Percentiles rank a stretch among this genome's conserved stretches.
phyloP scores from a whole-genome alignment of 2,329 filamentous ascomycete species.

The Macrophomina pseudophaseolina region DNA sequence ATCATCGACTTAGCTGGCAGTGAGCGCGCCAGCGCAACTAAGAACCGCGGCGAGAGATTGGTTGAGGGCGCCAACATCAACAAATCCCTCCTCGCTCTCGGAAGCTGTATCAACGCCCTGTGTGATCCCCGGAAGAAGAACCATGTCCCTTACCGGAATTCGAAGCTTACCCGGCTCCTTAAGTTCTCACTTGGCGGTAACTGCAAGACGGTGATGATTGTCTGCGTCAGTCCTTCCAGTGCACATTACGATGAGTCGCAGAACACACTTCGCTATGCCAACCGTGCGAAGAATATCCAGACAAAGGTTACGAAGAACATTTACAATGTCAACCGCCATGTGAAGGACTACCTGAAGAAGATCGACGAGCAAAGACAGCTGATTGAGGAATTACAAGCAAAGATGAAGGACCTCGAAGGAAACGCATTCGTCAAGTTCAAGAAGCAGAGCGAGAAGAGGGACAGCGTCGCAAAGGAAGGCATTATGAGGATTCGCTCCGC shows the following conservation, averaged over 20 bases:
- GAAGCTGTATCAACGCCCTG: conserved; percentile 97
- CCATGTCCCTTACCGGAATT: conserved; percentile 96
- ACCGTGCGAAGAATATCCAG: conserved; percentile 98
- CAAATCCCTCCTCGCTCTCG: conserved; percentile 91
- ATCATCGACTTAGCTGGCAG: conserved; percentile 98
- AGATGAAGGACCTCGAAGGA: conserved; percentile 87
- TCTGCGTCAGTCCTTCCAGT: conserved; percentile 95
- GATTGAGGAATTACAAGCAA: conserved; percentile 92
- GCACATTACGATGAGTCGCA: conserved; percentile 98
- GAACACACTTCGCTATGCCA: conserved; percentile 95
- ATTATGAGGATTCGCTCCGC: conserved; percentile 78
- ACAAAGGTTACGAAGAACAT: conserved; percentile 99
- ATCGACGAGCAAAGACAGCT: conserved; percentile 98
- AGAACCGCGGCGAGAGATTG: conserved; percentile 90
- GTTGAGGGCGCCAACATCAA: conserved; percentile 98
- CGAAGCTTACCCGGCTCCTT: conserved; percentile 90
- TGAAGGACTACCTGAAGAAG: conserved; percentile 99
- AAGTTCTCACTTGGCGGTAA: conserved; percentile 98
- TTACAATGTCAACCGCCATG: conserved; percentile 98
- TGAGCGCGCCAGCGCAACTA: conserved; percentile 93
- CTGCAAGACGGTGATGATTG: conserved; percentile 99
- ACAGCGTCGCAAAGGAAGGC: conserved; percentile 76
- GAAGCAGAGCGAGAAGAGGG: conserved; percentile 86
- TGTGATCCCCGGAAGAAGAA: conserved; percentile 91
- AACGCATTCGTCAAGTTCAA: conserved; percentile 85